A percentile compares a stretch with the other conserved stretches of the same genome.
These are phyloP conservation scores for Penicillium sumatraense DNA, from an alignment of 2,329 filamentous ascomycete species.

Conservation along the genomic window DNA sequence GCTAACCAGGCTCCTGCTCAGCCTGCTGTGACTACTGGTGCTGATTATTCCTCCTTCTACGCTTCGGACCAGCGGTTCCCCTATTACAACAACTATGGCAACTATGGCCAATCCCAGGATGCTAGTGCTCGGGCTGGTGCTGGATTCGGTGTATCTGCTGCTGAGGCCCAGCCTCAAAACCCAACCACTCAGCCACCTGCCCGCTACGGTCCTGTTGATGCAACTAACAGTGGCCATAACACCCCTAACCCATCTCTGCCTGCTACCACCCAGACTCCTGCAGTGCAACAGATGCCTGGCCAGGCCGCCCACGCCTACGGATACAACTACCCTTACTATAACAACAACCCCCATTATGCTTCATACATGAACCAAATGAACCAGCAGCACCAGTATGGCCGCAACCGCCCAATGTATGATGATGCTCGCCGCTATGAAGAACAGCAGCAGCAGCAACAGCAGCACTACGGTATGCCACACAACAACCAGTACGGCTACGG, in stretches of 20 bases:
- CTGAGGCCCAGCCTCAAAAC: constrained; percentile 63
- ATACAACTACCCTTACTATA: constrained; percentile 66
- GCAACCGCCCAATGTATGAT: constrained; percentile 55
- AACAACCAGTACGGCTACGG: constrained; percentile 59
- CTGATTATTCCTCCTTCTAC: constrained; percentile 87
- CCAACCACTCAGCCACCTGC: constrained; percentile 76
- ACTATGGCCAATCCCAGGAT: constrained; percentile 73
- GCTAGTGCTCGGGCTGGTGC: constrained; percentile 73
- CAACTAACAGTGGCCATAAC: constrained; percentile 87
- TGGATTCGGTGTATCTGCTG: constrained; percentile 69
- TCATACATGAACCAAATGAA: constrained; percentile 63
- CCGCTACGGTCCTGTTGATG: constrained; percentile 68
- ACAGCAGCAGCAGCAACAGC: constrained; percentile 33
- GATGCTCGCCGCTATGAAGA: constrained; percentile 55
- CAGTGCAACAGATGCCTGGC: constrained; percentile 57
- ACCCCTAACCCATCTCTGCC: constrained; percentile 80
- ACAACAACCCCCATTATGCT: constrained; percentile 65
- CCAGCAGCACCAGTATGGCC: constrained; percentile 51
- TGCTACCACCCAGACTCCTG: constrained; percentile 59
- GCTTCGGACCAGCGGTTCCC: constrained; percentile 75
- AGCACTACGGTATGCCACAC: constrained; percentile 43
- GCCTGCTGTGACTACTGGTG: constrained; percentile 60
- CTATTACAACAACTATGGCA: constrained; percentile 71
- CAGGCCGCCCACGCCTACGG: constrained; percentile 61
- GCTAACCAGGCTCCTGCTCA: constrained; percentile 62